Evolutionary conservation across 805 yeast species (phyloP), one percentile per base, ranked within the genome.

Genomic region (Wickerhamiella musiphila): DNA sequence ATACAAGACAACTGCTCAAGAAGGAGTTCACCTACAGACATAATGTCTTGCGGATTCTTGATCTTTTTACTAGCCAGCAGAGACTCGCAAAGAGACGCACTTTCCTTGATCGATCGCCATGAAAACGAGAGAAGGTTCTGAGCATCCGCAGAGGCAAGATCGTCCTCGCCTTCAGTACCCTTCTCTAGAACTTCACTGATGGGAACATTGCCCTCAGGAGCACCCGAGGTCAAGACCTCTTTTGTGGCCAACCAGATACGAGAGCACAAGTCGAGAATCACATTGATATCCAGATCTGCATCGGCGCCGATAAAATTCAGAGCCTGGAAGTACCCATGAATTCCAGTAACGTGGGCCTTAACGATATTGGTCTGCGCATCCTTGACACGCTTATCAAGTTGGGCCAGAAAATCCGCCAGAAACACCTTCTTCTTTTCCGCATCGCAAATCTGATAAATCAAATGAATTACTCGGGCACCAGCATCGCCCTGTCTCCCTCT

Each of bases 71-170:
- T 10, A 7, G 34, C 25, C 11, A 38, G 32, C 12, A 41, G 25
- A 7, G 34, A 30, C 27, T 35, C 39, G 14, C 81, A 36, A 21
- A 82, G 50, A 2, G 55, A 45, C 0, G 82, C 66, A 0, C 84
- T 68, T 43, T 83, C 94, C 44, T 79, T 79, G 5, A 81, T 59
- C 0, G 84, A 68, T 53, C 90, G 70, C 86, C 94, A 84, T 2
- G 82, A 68, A 46, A 70, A 79, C 42, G 77, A 75, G 9, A 69
- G 55, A 7, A 73, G 57, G 14, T 56, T 43, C 32, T 59, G 63
- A 4, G 53, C 47, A 0, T 57, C 54, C 6, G 58, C 53, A n/a
- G 61, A 60, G 28, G 50, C 46, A 18, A 36, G 37, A 9, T 35
- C 44, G 23, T 49, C 51, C 12, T 41, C 41, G 7, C 34, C 33